Evolutionary conservation across 257 asterid genomes (phyloP), one percentile per base, ranked within the genome.

Genomic region (Henckelia pumila): DNA sequence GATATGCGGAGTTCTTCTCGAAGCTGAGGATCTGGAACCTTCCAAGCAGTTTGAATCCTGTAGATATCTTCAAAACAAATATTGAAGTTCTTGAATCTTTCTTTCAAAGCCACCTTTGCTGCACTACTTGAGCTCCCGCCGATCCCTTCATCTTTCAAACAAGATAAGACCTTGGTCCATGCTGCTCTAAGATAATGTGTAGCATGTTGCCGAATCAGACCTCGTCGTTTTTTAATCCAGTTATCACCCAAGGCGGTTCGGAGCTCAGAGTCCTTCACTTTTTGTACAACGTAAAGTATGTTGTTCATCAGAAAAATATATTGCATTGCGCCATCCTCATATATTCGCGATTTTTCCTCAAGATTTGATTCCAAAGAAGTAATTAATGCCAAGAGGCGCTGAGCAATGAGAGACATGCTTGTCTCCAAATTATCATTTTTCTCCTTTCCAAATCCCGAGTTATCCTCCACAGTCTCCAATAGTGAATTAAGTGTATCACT

Each of bases 1-100:
- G 96, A 88, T 71, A 94, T 88, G 77, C 91, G 81, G 66, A 94
- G 99, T 80, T 94, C 98, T 73, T 94, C 99, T 0, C 99, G 93
- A 61, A 94, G 96, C 78, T 94, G 99, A 59, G 84, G 76, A 80
- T 94, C 98, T 19, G 95, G 96, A 30, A 94, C 96, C 82, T 88
- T 91, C 98, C 99, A 94, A 69, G 93, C 89, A 0, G 97, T 87
- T 74, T 94, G 99, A 52, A 78, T 78, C 82, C 98, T 77, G 66
- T 88, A 91, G 23, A 87, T 78, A 28, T 91, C 99, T 74, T 94
- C 99, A 59, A 94, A 94, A 77, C 96, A 91, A 55, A 91, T 85
- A 65, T 94, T 94, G 76, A 94, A 91, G 72, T 75, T 94, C 88
- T 91, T 94, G 71, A 94, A 94, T 59, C 95, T 85, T 74, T 91